These are phyloP conservation scores for Tolypocladium endophyticum DNA, from an alignment of 2,329 filamentous ascomycete species.

Conservation along the genomic window DNA sequence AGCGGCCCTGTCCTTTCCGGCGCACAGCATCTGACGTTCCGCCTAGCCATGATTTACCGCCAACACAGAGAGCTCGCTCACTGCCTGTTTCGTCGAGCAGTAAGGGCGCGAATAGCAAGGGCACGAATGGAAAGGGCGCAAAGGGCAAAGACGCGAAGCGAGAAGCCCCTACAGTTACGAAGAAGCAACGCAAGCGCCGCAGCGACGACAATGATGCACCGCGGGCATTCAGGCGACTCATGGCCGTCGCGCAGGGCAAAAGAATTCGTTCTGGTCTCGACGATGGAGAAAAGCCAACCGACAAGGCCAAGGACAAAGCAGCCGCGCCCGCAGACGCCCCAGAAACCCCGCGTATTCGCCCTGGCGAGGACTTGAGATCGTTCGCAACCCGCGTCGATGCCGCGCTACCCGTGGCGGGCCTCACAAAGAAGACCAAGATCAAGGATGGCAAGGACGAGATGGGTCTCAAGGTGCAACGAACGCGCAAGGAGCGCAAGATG, in stretches of 20 bases:
- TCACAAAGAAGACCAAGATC: slow-evolving; percentile 49
- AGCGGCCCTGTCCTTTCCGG: not conserved
- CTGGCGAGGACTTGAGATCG: slow-evolving; percentile 73
- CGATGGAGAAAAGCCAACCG: slow-evolving; percentile 41
- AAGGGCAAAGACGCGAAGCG: slow-evolving; percentile 15
- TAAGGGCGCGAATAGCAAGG: slow-evolving; percentile 6
- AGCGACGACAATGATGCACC: slow-evolving; percentile 66
- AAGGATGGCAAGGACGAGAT: slow-evolving; percentile 52
- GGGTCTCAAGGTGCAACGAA: slow-evolving; percentile 58
- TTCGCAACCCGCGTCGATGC: slow-evolving; percentile 78
- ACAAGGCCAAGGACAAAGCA: slow-evolving; percentile 5
- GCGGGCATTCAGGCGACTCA: slow-evolving; percentile 74
- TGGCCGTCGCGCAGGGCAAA: slow-evolving; percentile 60
- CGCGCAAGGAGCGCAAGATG: slow-evolving; percentile 77
- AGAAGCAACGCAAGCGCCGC: slow-evolving; percentile 33
- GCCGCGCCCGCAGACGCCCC: slow-evolving; percentile 8
- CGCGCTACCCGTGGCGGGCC: slow-evolving; percentile 63
- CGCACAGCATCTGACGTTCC: slow-evolving; percentile 6
- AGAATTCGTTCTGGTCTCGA: slow-evolving; percentile 56
- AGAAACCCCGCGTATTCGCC: slow-evolving; percentile 58
- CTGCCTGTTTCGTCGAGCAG: slow-evolving; percentile 32
- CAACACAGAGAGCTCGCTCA: slow-evolving; percentile 36
- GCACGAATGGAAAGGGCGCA: not conserved
- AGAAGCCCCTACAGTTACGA: slow-evolving; percentile 29
- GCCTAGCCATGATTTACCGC: slow-evolving; percentile 38